Evolutionary conservation across 1,139 yeast genomes (phyloP).

Genomic region (Kodamaea ohmeri): DNA sequence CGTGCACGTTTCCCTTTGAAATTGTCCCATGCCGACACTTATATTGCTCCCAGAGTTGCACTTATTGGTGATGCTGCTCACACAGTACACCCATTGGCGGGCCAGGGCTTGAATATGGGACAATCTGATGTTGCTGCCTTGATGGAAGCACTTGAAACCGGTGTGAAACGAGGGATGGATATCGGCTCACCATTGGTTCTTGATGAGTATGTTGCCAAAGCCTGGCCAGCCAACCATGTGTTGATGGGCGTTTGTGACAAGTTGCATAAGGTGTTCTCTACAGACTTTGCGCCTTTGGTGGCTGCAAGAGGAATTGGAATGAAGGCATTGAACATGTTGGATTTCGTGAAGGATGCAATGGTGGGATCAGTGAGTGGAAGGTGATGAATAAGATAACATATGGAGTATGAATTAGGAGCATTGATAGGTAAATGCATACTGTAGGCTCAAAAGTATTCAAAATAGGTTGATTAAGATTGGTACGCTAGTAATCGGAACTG

Average conservation of each 20-base stretch:
- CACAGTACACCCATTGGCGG: constrained; percentile 95
- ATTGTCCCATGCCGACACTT: constrained; percentile 87
- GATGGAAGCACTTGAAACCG: constrained; percentile 65
- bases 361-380: constrained; percentile 34
- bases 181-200: constrained; percentile 80
- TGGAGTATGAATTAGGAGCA: too few species aligned
- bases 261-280: constrained; percentile 81
- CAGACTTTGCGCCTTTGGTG: constrained; percentile 72
- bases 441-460: too few species aligned
- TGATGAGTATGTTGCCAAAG: constrained; percentile 79
- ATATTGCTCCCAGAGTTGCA: constrained; percentile 80
- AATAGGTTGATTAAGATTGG: too few species aligned
- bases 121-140: constrained; percentile 83
- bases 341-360: constrained; percentile 56
- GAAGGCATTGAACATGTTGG: constrained; percentile 60
- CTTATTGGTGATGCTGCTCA: constrained; percentile 98
- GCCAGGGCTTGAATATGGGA: constrained; percentile 99
- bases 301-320: constrained; percentile 74
- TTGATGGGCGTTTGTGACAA: constrained; percentile 89
- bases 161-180: constrained; percentile 77
- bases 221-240: constrained; percentile 77
- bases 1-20: constrained; percentile 89
- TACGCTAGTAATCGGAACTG: too few species aligned
- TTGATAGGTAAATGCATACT: too few species aligned
- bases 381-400: too few species aligned